phyloP scores from a whole-genome alignment of 176 grass and related monocot species.

The Zoysia japonica region DNA sequence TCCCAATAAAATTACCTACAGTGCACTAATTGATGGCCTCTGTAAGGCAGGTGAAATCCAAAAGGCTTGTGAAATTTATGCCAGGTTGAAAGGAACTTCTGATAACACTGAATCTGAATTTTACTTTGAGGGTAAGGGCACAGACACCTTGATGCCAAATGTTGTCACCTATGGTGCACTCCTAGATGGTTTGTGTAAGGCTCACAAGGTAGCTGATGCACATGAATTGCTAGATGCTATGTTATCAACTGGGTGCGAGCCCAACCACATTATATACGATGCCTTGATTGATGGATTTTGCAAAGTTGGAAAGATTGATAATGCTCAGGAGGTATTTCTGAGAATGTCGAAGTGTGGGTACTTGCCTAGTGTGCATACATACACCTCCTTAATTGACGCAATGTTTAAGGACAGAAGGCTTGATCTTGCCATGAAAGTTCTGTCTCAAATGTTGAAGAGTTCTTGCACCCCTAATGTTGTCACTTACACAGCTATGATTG shows the following conservation, averaged over 20 bases:
- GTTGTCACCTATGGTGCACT: constrained; percentile 93
- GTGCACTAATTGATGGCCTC: constrained; percentile 88
- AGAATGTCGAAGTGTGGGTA: constrained; percentile 80
- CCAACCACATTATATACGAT: constrained; percentile 92
- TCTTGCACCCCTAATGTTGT: constrained; percentile 89
- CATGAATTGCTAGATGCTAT: constrained; percentile 74
- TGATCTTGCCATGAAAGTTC: constrained; percentile 94
- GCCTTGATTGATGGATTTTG: constrained; percentile 90
- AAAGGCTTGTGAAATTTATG: constrained; percentile 77
- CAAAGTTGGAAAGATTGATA: constrained; percentile 79
- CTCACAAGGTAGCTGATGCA: constrained; percentile 79
- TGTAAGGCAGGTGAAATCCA: constrained; percentile 77
- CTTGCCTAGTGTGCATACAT: constrained; percentile 82
- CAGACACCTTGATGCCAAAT: constrained; percentile 58
- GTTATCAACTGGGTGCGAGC: constrained; percentile 63
- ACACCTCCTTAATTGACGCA: constrained; percentile 85
- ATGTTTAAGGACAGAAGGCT: constrained; percentile 90
- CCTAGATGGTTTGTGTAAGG: constrained; percentile 94
- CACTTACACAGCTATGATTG: constrained; percentile 96
- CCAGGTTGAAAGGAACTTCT: constrained; percentile 66
- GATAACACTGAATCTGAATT: constrained; percentile 53
- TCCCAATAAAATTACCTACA: constrained; percentile 84
- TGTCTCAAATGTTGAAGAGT: constrained; percentile 86
- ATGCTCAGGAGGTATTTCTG: constrained; percentile 84
- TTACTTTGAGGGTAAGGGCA: constrained; percentile 51